Percentiles rank a stretch among this genome's conserved stretches.
Evolutionary conservation across 306 rosid genomes (phyloP).

Genomic region (Herpetospermum pedunculosum): DNA sequence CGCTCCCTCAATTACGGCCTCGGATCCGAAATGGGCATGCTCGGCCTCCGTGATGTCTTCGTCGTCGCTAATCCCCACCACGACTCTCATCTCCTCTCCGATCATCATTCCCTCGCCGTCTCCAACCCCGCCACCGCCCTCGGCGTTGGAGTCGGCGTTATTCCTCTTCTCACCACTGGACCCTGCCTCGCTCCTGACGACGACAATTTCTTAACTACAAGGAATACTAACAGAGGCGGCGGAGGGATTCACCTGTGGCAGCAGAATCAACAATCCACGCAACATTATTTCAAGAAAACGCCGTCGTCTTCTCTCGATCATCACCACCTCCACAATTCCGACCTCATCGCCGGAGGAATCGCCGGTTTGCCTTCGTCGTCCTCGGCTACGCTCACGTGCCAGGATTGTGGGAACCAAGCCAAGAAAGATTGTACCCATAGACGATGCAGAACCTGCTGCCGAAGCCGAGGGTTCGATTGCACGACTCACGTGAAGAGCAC

Average conservation of each 20-base stretch:
- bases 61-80: slow-evolving; percentile 44
- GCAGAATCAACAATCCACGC: slow-evolving; percentile 24
- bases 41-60: slow-evolving; percentile 58
- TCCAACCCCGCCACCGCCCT: slow-evolving; percentile 71
- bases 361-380: slow-evolving; percentile 22
- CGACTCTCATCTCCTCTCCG: slow-evolving; percentile 25
- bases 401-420: slow-evolving; percentile 93
- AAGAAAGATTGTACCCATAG: slow-evolving; percentile 80
- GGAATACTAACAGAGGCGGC: slow-evolving; percentile 17
- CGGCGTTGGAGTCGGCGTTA: slow-evolving; percentile 47
- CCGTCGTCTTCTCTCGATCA: slow-evolving; percentile 19
- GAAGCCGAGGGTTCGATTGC: slow-evolving; percentile 84
- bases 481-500: slow-evolving; percentile 90
- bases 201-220: slow-evolving; percentile 5
- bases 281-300: slow-evolving; percentile 44
- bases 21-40: slow-evolving; percentile 61
- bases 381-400: slow-evolving; percentile 40
- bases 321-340: background rate
- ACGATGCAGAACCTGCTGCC: slow-evolving; percentile 87
- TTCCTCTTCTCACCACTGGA: slow-evolving; percentile 50
- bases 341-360: background rate
- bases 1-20: slow-evolving; percentile 45
- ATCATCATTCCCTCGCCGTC: slow-evolving; percentile 31
- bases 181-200: slow-evolving; percentile 27
- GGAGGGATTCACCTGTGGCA: slow-evolving; percentile 87